Conservation (phyloP, 768 basidiomycete genomes). For the Leucocoprinus birnbaumii region DNA sequence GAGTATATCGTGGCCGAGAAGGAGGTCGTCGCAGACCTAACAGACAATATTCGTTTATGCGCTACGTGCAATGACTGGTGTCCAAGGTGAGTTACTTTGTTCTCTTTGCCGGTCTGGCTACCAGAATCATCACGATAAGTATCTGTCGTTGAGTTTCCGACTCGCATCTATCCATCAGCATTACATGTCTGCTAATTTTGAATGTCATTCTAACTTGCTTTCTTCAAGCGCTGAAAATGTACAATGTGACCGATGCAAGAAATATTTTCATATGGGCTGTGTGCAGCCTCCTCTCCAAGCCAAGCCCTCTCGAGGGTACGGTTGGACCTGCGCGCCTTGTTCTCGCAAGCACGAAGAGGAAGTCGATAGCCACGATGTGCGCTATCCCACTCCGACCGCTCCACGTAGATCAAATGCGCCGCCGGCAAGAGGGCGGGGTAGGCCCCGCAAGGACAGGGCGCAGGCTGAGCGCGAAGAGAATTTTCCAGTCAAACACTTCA, state of each 20-base stretch:
- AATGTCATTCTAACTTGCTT: constrained; percentile 12
- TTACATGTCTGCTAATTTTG: constrained; percentile 2
- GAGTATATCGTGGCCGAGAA: constrained; percentile 96
- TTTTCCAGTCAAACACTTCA: constrained; percentile 78
- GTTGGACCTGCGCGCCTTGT: constrained; percentile 96
- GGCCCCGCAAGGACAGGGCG: constrained; percentile 72
- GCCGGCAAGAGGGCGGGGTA: constrained; percentile 66
- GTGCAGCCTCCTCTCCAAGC: constrained; percentile 87
- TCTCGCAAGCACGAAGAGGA: constrained; percentile 84
- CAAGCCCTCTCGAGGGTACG: constrained; percentile 94
- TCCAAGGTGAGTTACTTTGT: constrained; percentile 57
- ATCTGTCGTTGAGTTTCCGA: constrained; percentile 11
- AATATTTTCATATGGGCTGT: constrained; percentile 92
- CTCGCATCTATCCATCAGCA: constrained; percentile 14
- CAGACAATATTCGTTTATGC: constrained; percentile 82
- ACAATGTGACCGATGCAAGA: constrained; percentile 89
- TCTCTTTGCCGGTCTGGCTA: background rate
- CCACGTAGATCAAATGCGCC: constrained; percentile 67
- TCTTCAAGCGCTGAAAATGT: constrained; percentile 72
- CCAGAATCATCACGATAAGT: constrained; percentile 9
- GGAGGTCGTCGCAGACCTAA: constrained; percentile 87
- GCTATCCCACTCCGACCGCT: constrained; percentile 47
- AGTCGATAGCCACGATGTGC: constrained; percentile 72
- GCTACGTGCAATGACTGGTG: constrained; percentile 88
- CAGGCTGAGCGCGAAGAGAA: constrained; percentile 78